Percentiles rank a stretch among this genome's conserved stretches.
Conservation (phyloP, 2,329 filamentous ascomycete genomes). For the Aspergillus pseudoviridinutans region DNA sequence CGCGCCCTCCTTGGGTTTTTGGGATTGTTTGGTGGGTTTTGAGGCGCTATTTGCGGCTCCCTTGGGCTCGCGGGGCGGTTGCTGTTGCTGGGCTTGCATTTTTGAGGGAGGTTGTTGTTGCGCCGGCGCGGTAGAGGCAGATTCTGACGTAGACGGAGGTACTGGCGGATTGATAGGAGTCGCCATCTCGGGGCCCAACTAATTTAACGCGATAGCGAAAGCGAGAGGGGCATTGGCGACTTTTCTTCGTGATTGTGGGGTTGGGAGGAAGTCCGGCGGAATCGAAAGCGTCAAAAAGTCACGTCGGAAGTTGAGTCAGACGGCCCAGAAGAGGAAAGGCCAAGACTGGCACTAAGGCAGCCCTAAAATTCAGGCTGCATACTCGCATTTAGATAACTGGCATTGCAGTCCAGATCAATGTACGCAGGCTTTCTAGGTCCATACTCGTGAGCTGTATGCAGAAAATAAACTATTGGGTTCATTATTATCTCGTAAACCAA, state of each 20-base stretch:
- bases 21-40: constrained; percentile 17
- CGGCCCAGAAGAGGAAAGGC: constrained; percentile 5
- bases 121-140: constrained; percentile 14
- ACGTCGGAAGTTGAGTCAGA: constrained; percentile 28
- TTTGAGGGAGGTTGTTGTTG: constrained; percentile 16
- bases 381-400: neutral
- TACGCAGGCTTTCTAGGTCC: neutral
- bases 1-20: constrained; percentile 23
- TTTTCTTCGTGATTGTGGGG: constrained; percentile 25
- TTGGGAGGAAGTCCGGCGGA: constrained; percentile 6
- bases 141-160: constrained; percentile 10
- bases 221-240: constrained; percentile 23
- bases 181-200: constrained; percentile 23
- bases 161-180: constrained; percentile 21
- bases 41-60: constrained; percentile 18
- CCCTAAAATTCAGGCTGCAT: constrained; percentile 17
- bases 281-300: constrained; percentile 21
- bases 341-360: constrained; percentile 19
- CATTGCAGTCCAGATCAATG: neutral
- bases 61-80: constrained; percentile 21
- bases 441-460: neutral
- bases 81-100: constrained; percentile 13
- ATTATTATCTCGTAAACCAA: constrained; percentile 1
- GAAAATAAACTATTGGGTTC: neutral
- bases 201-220: constrained; percentile 16